Evolutionary conservation across 1,284 basidiomycete species (phyloP), one percentile per base, ranked within the genome.

Genomic region (Trichosporon ovoides): DNA sequence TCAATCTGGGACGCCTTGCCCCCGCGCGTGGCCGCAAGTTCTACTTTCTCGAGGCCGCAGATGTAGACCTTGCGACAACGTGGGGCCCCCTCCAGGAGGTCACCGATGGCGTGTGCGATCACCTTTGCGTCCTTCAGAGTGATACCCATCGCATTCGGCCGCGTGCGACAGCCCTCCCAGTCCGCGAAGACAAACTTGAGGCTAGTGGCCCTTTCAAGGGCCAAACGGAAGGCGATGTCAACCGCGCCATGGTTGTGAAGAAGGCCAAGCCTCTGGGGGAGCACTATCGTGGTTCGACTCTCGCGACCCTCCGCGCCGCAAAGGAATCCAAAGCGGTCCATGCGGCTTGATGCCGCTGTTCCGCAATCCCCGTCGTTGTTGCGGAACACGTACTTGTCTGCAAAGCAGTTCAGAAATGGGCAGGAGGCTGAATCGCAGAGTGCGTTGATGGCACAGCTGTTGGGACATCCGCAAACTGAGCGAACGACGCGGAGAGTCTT

Each of bases 311-410:
- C 22, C 7, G n/a, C 43, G 4, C 16, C 14, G 28, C n/a, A 48
- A 10, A 31, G 43, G 43, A 31, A 48, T 16, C 43, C 43, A 16
- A 28, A 22, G 22, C 43, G 43, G 43, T 48, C 43, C 43, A 48
- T 16, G 7, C 43, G 24, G 22, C 43, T 48, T 31, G 24, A 28
- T 5, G 43, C 43, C 3, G 43, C 43, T 3, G 24, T 24, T n/a
- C 24, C 43, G 13, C 43, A 48, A 9, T 48, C 43, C 2, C 18
- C 34, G 24, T 53, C 56, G 6, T 53, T 35, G 28, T 57, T 57
- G 51, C 56, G 56, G 19, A 53, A 36, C n/a, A 57, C 51, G 10
- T 53, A 18, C 35, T 57, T 57, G 22, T 43, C 51, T 0, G 51
- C 43, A 12, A 31, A n/a, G 24, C 43, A 48, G 43, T 16, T 48